Percentiles rank a stretch among this genome's conserved stretches.
phyloP scores from a whole-genome alignment of 2,329 filamentous ascomycete species.

The Ophiostoma triangulosporum region DNA sequence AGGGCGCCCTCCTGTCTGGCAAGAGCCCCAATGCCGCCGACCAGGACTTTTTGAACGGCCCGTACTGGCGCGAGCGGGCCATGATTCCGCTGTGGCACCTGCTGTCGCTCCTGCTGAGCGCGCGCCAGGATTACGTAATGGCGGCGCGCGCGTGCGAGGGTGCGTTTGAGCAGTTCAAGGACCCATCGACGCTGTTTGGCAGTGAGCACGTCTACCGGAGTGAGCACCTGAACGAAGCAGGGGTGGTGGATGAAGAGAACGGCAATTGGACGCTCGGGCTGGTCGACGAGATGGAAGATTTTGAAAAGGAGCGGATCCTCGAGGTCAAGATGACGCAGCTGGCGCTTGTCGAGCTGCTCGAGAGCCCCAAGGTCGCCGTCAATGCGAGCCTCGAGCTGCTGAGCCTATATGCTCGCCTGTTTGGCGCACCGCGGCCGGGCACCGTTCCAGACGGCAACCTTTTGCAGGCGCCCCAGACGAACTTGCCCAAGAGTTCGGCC shows the following conservation, averaged over 20 bases:
- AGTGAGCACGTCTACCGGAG: conserved; percentile 46
- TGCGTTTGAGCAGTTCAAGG: conserved; percentile 78
- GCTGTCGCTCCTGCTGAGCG: conserved; percentile 71
- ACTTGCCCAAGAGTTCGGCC: conserved; percentile 53
- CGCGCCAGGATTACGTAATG: conserved; percentile 70
- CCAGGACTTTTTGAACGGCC: conserved; percentile 30
- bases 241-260: conserved; percentile 23
- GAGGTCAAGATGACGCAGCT: conserved; percentile 95
- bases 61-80: conserved; percentile 48
- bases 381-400: conserved; percentile 80
- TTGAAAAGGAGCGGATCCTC: conserved; percentile 76
- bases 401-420: conserved; percentile 67
- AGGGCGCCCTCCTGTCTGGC: conserved; percentile 54
- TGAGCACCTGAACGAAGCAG: conserved; percentile 51
- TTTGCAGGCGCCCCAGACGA: conserved; percentile 22
- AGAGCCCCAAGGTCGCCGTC: conserved; percentile 73
- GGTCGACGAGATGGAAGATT: conserved; percentile 67
- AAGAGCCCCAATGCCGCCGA: conserved; percentile 32
- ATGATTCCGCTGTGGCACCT: conserved; percentile 83
- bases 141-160: conserved; percentile 77
- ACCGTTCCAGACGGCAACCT: conserved; percentile 19
- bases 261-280: conserved; percentile 30
- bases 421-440: conserved; percentile 46
- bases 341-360: conserved; percentile 65
- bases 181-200: conserved; percentile 56